phyloP scores from a whole-genome alignment of 192 early-diverging fungal genomes.

The Coemansia sp. region DNA sequence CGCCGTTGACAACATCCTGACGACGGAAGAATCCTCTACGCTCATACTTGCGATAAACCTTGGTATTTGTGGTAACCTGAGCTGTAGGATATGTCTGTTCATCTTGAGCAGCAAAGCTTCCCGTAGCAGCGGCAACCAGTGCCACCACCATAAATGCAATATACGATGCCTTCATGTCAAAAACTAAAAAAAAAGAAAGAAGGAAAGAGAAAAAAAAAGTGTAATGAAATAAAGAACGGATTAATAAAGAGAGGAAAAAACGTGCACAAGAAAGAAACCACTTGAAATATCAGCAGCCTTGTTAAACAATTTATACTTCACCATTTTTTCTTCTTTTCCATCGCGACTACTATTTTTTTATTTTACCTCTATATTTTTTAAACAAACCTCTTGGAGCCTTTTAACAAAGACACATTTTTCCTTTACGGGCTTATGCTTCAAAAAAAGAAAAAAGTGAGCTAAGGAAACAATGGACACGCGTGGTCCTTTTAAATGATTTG shows the following conservation, averaged over 20 bases:
- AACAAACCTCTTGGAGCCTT: not conserved
- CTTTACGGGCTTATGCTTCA: not conserved
- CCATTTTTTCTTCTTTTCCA: no score
- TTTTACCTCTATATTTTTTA: not conserved
- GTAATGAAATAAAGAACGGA: not conserved
- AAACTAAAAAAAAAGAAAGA: not conserved
- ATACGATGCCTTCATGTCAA: constrained; percentile 4
- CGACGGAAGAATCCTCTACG: constrained; percentile 1
- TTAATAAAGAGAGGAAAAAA: not conserved
- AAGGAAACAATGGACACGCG: not conserved
- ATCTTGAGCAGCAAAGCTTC: not conserved
- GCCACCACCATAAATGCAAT: not conserved
- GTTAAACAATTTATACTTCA: no score
- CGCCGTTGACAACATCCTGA: not conserved
- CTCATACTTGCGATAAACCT: not conserved
- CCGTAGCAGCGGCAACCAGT: not conserved
- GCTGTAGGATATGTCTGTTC: no score
- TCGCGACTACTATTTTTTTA: not conserved
- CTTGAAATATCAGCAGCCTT: no score
- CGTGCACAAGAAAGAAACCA: not conserved
- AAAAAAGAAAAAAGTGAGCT: not conserved
- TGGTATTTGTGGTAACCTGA: not conserved
- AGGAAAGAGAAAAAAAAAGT: not conserved
- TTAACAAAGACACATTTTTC: no score
- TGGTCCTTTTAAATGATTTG: not conserved